Conservation (phyloP, 2,329 filamentous ascomycete genomes). For the Hypoxylon sp. region DNA sequence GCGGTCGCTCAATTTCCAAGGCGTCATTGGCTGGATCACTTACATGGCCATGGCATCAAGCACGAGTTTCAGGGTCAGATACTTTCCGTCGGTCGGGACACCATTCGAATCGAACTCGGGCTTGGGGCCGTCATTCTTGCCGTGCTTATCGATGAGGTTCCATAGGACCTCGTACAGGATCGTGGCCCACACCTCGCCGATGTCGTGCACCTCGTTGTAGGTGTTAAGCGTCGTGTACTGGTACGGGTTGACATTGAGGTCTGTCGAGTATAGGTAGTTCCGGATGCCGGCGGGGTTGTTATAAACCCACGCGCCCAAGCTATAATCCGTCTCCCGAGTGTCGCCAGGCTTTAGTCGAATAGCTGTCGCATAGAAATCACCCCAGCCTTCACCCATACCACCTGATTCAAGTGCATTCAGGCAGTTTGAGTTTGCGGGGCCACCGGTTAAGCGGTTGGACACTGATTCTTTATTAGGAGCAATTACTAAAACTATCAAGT, state of each 20-base stretch:
- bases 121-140: conserved; percentile 60
- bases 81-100: conserved; percentile 64
- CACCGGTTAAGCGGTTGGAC: conserved; percentile 72
- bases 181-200: conserved; percentile 65
- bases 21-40: conserved; percentile 32
- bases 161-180: conserved; percentile 69
- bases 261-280: conserved; percentile 63
- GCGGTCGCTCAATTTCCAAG: background rate
- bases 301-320: conserved; percentile 63
- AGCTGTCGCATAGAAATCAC: conserved; percentile 65
- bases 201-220: conserved; percentile 60
- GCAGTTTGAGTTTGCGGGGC: conserved; percentile 67
- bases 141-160: conserved; percentile 67
- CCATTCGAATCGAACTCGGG: conserved; percentile 60
- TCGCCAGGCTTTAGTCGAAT: conserved; percentile 62
- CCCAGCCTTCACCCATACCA: conserved; percentile 68
- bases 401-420: conserved; percentile 60
- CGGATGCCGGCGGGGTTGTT: conserved; percentile 60
- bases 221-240: conserved; percentile 59
- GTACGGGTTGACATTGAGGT: conserved; percentile 61
- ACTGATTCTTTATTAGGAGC: conserved; percentile 52
- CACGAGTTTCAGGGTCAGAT: conserved; percentile 65
- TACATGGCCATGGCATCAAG: conserved; percentile 64
- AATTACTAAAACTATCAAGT: conserved; percentile 6
- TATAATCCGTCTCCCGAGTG: conserved; percentile 62